phyloP scores from a whole-genome alignment of 331 rosid species.

The Cydonia oblonga region DNA sequence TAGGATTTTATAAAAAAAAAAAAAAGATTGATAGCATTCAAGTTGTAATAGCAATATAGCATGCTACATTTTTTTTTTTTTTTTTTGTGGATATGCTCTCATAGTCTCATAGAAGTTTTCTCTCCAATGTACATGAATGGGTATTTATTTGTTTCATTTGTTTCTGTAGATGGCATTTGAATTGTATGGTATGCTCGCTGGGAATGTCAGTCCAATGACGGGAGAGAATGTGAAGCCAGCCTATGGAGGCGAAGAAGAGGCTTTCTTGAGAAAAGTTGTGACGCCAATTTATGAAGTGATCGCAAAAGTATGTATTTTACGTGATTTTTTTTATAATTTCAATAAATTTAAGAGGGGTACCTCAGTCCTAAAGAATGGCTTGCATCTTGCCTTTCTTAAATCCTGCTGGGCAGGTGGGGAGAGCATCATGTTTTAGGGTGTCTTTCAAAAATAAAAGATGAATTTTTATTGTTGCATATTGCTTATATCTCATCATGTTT shows the following conservation, averaged over 20 bases:
- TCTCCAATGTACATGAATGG: neutral
- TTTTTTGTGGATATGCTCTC: neutral
- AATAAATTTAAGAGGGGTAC: neutral
- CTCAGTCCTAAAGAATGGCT: neutral
- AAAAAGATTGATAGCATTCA: neutral
- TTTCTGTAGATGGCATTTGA: conserved; percentile 88
- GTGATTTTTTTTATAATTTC: neutral
- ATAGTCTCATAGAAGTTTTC: neutral
- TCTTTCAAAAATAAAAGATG: neutral
- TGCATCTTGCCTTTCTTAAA: neutral
- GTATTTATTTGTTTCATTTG: neutral
- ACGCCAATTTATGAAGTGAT: conserved; percentile 89
- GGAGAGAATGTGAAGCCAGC: conserved; percentile 98
- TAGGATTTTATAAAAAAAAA: too few relatives aligned
- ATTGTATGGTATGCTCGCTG: conserved; percentile 96
- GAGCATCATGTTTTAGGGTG: neutral
- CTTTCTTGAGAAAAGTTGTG: conserved; percentile 74
- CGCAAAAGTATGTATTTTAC: conserved; percentile 59
- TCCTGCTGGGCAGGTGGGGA: neutral
- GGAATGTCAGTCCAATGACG: conserved; percentile 96
- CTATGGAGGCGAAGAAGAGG: conserved; percentile 92
- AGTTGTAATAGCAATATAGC: neutral
- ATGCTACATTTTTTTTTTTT: neutral
- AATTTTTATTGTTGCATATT: neutral
- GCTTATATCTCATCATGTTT: neutral